Base-by-base conservation (phyloP, 1,139 yeast genomes). In the Suhomyces taliae region DNA sequence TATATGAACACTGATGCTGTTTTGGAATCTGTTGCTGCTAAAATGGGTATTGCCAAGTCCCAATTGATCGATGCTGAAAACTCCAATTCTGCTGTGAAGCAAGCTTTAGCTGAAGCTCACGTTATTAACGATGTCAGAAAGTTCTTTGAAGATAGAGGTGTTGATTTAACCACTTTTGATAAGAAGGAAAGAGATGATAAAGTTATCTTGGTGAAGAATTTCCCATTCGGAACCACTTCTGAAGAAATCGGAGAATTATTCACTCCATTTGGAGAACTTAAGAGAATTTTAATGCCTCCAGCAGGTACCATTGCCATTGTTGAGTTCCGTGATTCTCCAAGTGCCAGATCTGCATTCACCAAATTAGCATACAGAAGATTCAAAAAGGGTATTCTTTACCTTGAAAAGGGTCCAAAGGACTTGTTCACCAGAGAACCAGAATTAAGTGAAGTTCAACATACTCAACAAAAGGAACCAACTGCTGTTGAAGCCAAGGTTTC, bases 61-160 rank as follows among this genome's bases (percentile, higher is more conserved):
- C 90, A 90, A 51, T 78, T 93, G 59, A 80, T 93, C 51, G 95
- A 93, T 64, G 95, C 97, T 1, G 87, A 89, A 57, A 87, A 85
- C 55, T 80, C 96, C 6, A 85, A 79, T 54, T 87, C 96, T 43
- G 97, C 96, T 1, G 98, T 93, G n/a, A 90, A 90, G 61, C 98
- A 91, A 66, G 98, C 99, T 0, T 78, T 93, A 53, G 99, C 99
- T 0, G 99, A 93, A 70, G 96, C 98, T 1, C 93, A 90, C 61
- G 96, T 91, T 24, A 85, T 93, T 60, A 95, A 93, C 40, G 95
- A 87, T 65, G 96, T 93, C 11, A 82, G 96, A 60, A 82, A 82
- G 56, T 93, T 83, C 66, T 93, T 93, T 65, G 96, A 90, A 64
- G 69, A 74, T 19, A 85, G 85, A 61, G 96, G 96, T 24, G 89